Evolutionary conservation across 2,329 filamentous ascomycete genomes (phyloP), one percentile per base, ranked within the genome.

Genomic region (Trichoderma endophyticum): DNA sequence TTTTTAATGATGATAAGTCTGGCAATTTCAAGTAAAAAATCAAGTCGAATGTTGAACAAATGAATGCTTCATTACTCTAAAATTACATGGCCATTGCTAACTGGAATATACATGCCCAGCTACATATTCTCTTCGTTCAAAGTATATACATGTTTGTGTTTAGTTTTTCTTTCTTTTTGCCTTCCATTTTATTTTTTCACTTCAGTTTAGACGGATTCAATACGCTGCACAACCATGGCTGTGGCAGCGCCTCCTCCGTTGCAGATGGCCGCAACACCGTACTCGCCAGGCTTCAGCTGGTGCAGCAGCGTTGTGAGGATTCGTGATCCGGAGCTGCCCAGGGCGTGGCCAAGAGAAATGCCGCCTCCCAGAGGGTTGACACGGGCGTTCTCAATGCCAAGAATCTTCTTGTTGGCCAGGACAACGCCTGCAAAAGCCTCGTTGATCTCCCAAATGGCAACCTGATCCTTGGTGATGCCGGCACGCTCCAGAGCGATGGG

Each of bases 371-470:
- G 87, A 61, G 92, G 92, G 82, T 98, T 98, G 57, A 98, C 93
- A 43, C 89, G 91, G 54, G 93, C 93, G 61, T 88, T 86, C 75
- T 95, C 88, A 3, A 98, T 88, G 57, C 92, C 93, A 39, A 97
- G 88, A 74, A 97, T 94, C 91, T 97, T 95, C 78, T 93, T 92
- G 79, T 98, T 98, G 56, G 95, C 95, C 80, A 96, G 94, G 82
- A 98, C 96, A 34, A 98, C 95, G 5, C 93, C 93, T 32, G 96
- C 95, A 80, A 99, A 99, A 0, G 96, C 96, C 84, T 99, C 96
- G 82, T 99, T 99, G 83, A 99, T 97, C 81, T 98, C 96, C 95
- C 96, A 98, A 26, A 98, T 85, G 6, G 95, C 91, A 60, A 99
- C 94, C 81, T 98, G 93, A 61, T 97, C 92, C 83, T 95, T 94